Percentiles rank a stretch among this genome's conserved stretches.
Evolutionary conservation across 1,139 yeast species (phyloP).

Genomic region (Candida labiduridarum): DNA sequence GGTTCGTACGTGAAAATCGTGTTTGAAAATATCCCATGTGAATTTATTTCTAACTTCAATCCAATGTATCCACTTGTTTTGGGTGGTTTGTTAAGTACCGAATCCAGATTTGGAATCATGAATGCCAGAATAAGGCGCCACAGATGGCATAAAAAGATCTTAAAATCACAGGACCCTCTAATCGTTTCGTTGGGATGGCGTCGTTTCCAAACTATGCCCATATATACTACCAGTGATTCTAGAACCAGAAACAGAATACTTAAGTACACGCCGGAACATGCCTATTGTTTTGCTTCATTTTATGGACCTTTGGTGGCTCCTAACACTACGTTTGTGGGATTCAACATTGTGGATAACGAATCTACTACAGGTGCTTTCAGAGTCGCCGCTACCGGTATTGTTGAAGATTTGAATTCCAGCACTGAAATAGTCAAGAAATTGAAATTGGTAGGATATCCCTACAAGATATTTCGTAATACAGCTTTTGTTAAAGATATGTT

Average conservation of each 20-base stretch:
- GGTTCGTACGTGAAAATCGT: constrained; percentile 94
- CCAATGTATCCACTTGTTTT: constrained; percentile 83
- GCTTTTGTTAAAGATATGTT: constrained; percentile 98
- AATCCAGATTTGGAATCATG: constrained; percentile 89
- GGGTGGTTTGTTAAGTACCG: constrained; percentile 90
- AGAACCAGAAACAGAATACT: constrained; percentile 97
- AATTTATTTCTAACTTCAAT: constrained; percentile 82
- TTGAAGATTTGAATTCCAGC: constrained; percentile 87
- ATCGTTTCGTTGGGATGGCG: constrained; percentile 97
- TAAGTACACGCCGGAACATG: constrained; percentile 97
- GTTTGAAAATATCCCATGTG: constrained; percentile 84
- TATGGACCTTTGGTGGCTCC: constrained; percentile 98
- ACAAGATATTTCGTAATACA: constrained; percentile 91
- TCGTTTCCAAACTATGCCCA: constrained; percentile 94
- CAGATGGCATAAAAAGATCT: constrained; percentile 97
- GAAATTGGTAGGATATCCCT: constrained; percentile 93
- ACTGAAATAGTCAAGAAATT: constrained; percentile 94
- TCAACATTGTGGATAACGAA: constrained; percentile 80
- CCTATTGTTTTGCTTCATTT: constrained; percentile 93
- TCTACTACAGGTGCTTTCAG: constrained; percentile 90
- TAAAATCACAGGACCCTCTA: constrained; percentile 94
- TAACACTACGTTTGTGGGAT: constrained; percentile 95
- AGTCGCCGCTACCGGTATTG: constrained; percentile 97
- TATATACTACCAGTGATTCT: constrained; percentile 95
- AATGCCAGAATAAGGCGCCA: constrained; percentile 96